Evolutionary conservation across 2,329 filamentous ascomycete species (phyloP).

Genomic region (Fusarium heterosporum): DNA sequence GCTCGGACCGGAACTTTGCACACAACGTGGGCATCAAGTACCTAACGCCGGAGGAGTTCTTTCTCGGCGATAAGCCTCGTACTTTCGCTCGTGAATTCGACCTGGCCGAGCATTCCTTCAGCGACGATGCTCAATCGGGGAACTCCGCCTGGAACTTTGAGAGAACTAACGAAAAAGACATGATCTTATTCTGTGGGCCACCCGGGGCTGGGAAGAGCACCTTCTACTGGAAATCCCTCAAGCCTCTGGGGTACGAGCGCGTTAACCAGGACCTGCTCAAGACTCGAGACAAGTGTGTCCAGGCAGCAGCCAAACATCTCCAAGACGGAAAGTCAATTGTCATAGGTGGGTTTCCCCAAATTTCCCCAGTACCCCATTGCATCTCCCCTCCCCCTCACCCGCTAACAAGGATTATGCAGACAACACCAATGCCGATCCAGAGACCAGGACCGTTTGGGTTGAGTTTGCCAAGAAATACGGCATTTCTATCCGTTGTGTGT

Average conservation of each 20-base stretch:
- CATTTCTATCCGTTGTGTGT: constrained; percentile 85
- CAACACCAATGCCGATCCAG: constrained; percentile 91
- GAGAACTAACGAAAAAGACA: constrained; percentile 74
- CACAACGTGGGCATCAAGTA: constrained; percentile 85
- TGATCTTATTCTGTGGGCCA: constrained; percentile 88
- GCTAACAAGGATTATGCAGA: constrained; percentile 64
- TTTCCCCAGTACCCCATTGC: constrained; percentile 23
- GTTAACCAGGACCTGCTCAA: constrained; percentile 94
- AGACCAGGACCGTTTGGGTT: constrained; percentile 83
- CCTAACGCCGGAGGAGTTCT: constrained; percentile 91
- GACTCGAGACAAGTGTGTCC: constrained; percentile 76
- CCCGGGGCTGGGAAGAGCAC: constrained; percentile 93
- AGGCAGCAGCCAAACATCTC: constrained; percentile 75
- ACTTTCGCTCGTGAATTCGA: constrained; percentile 80
- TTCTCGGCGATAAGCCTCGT: constrained; percentile 74
- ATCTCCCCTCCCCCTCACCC: constrained; percentile 35
- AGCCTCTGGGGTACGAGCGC: constrained; percentile 82
- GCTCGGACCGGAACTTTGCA: constrained; percentile 82
- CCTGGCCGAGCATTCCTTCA: constrained; percentile 64
- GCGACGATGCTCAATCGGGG: constrained; percentile 41
- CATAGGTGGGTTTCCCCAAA: constrained; percentile 71
- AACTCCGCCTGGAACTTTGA: constrained; percentile 58
- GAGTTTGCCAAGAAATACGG: constrained; percentile 75
- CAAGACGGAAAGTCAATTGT: constrained; percentile 75
- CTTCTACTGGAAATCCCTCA: constrained; percentile 82